Conservation (phyloP, 2,329 filamentous ascomycete species). For the Purpureocillium takamizusanense region DNA sequence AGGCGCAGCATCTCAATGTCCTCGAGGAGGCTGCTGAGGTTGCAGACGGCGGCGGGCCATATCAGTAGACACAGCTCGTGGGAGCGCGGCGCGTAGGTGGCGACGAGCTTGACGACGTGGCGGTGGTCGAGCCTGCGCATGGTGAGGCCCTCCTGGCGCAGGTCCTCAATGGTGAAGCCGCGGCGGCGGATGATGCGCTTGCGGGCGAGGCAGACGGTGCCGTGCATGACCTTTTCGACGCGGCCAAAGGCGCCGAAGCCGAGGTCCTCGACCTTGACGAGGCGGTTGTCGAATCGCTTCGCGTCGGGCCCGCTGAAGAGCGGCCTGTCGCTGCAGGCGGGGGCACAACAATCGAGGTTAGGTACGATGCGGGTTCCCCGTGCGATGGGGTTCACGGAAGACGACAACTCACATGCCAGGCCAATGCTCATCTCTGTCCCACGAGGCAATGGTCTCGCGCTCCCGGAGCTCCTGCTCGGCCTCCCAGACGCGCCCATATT, state of each 20-base stretch:
- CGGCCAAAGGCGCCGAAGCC: constrained; percentile 33
- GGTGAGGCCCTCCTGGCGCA: constrained; percentile 35
- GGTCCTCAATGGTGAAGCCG: constrained; percentile 26
- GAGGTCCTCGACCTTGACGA: constrained; percentile 23
- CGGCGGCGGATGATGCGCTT: constrained; percentile 31
- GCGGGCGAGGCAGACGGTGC: constrained; percentile 31
- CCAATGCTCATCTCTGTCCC: constrained; percentile 23
- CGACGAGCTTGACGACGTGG: constrained; percentile 38
- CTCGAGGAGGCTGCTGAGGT: constrained; percentile 30
- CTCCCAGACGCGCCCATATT: constrained; percentile 14
- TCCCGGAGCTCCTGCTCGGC: constrained; percentile 20
- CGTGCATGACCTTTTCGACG: constrained; percentile 33
- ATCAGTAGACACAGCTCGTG: constrained; percentile 35
- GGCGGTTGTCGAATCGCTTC: constrained; percentile 22
- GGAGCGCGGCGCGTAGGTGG: constrained; percentile 31
- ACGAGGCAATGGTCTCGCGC: constrained; percentile 18
- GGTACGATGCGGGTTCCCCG: too few relatives aligned
- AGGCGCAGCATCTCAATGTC: constrained; percentile 32
- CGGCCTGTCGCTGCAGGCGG: constrained; percentile 16
- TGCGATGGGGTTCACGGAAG: background rate
- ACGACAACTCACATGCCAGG: constrained; percentile 19
- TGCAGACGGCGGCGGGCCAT: constrained; percentile 38
- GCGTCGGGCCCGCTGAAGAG: constrained; percentile 20
- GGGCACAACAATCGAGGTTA: background rate
- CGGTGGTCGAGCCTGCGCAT: constrained; percentile 38